Conservation (phyloP, 306 rosid species). For the Lablab purpureus region DNA sequence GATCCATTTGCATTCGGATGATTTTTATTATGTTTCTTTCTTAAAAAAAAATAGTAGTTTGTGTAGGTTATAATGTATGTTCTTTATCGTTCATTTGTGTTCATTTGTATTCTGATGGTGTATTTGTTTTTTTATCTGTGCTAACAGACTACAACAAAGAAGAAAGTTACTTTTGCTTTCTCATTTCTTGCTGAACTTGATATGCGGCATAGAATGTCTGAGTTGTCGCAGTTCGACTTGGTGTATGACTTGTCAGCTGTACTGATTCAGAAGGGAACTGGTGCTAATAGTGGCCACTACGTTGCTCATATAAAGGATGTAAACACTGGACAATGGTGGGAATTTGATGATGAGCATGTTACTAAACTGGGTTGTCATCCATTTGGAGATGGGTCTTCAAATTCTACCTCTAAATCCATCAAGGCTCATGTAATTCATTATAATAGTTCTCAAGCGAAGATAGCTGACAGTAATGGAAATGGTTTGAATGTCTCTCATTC, state of each 20-base stretch:
- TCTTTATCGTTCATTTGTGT: not conserved
- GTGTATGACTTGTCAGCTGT: constrained; percentile 91
- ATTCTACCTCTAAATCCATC: constrained; percentile 62
- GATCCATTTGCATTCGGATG: not conserved
- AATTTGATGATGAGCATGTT: constrained; percentile 91
- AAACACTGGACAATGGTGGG: constrained; percentile 97
- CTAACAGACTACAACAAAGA: constrained; percentile 92
- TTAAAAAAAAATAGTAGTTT: not conserved
- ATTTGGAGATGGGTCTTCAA: constrained; percentile 80
- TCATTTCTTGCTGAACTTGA: constrained; percentile 80
- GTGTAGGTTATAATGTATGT: not conserved
- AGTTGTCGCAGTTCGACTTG: constrained; percentile 67
- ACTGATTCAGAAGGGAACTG: constrained; percentile 95
- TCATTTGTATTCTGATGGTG: too few relatives aligned
- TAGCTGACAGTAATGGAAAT: constrained; percentile 66
- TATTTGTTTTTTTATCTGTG: constrained; percentile 45
- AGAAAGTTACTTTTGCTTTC: constrained; percentile 92
- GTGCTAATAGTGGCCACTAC: constrained; percentile 96
- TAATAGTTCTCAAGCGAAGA: constrained; percentile 54
- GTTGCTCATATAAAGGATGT: constrained; percentile 92
- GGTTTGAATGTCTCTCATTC: constrained; percentile 53
- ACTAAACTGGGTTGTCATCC: constrained; percentile 83
- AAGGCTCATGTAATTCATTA: constrained; percentile 55
- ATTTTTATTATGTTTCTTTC: constrained; percentile 5
- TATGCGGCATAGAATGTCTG: constrained; percentile 81